A percentile compares a stretch with the other conserved stretches of the same genome.
Conservation (phyloP, 2,329 filamentous ascomycete genomes). For the Metarhizium sp. region DNA sequence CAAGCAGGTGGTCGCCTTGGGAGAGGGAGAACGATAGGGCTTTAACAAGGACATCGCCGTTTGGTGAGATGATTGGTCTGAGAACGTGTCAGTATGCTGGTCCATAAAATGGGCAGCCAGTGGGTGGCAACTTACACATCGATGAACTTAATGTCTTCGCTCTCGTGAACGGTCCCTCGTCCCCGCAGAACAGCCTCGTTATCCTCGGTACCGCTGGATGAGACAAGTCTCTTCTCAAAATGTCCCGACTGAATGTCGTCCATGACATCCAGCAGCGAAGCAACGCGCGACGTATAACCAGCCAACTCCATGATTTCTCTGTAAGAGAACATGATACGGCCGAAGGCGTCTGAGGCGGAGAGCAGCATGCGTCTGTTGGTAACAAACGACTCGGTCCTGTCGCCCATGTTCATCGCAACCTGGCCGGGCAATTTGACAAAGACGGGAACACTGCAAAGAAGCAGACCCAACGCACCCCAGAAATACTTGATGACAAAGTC, state of each 20-base stretch:
- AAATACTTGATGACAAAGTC: slow-evolving; percentile 99
- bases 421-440: slow-evolving; percentile 86
- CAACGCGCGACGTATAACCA: slow-evolving; percentile 88
- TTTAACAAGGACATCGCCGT: slow-evolving; percentile 83
- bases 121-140: slow-evolving; percentile 50
- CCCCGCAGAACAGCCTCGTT: slow-evolving; percentile 77
- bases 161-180: slow-evolving; percentile 74
- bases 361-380: slow-evolving; percentile 89
- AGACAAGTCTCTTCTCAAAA: slow-evolving; percentile 95
- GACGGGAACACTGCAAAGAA: slow-evolving; percentile 89
- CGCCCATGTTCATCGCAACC: slow-evolving; percentile 55
- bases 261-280: slow-evolving; percentile 85
- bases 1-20: slow-evolving; percentile 82
- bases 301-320: slow-evolving; percentile 95
- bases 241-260: slow-evolving; percentile 81
- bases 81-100: slow-evolving; percentile 1
- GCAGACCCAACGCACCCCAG: slow-evolving; percentile 86
- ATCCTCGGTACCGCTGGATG: slow-evolving; percentile 70
- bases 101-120: neutral
- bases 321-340: slow-evolving; percentile 94
- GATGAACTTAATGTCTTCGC: slow-evolving; percentile 73
- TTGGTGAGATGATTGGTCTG: slow-evolving; percentile 87
- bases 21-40: slow-evolving; percentile 80
- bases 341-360: slow-evolving; percentile 90
- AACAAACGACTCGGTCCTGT: slow-evolving; percentile 70